These are phyloP conservation scores for Talaromyces sp. DNA, from an alignment of 2,329 filamentous ascomycete genomes.

Conservation along the genomic window DNA sequence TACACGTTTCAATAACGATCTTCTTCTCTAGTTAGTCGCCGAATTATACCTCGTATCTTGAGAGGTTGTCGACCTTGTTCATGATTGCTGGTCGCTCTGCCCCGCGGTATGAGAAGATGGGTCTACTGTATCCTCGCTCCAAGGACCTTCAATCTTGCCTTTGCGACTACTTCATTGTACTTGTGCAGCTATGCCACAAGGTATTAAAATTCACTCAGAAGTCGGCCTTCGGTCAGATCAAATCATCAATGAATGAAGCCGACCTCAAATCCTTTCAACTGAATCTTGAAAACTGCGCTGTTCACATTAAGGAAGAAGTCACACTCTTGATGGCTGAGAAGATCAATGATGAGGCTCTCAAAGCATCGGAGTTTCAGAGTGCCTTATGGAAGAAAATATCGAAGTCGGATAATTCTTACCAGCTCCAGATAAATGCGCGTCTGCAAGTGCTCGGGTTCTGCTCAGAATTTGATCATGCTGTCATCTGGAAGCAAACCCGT, in stretches of 20 bases:
- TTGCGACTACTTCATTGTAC: conserved; percentile 46
- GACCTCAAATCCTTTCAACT: conserved; percentile 31
- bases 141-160: conserved; percentile 39
- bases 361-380: background rate
- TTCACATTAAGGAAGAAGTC: conserved; percentile 42
- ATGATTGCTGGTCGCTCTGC: conserved; percentile 47
- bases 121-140: conserved; percentile 45
- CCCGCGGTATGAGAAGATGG: conserved; percentile 45
- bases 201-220: conserved; percentile 39
- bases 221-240: conserved; percentile 35
- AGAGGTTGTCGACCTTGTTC: conserved; percentile 45
- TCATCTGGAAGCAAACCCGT: conserved; percentile 46
- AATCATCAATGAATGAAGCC: conserved; percentile 33
- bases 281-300: conserved; percentile 39
- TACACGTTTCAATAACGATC: background rate
- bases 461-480: conserved; percentile 46
- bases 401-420: background rate
- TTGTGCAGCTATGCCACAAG: conserved; percentile 44
- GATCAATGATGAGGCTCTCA: conserved; percentile 25
- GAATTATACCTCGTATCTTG: conserved; percentile 38
- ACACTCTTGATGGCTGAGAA: conserved; percentile 28
- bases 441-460: conserved; percentile 42
- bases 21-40: conserved; percentile 28
- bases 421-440: background rate
- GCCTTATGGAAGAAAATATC: background rate